Evolutionary conservation across 75 land plant species (phyloP).

Genomic region (Chamaecyparis obtusa): DNA sequence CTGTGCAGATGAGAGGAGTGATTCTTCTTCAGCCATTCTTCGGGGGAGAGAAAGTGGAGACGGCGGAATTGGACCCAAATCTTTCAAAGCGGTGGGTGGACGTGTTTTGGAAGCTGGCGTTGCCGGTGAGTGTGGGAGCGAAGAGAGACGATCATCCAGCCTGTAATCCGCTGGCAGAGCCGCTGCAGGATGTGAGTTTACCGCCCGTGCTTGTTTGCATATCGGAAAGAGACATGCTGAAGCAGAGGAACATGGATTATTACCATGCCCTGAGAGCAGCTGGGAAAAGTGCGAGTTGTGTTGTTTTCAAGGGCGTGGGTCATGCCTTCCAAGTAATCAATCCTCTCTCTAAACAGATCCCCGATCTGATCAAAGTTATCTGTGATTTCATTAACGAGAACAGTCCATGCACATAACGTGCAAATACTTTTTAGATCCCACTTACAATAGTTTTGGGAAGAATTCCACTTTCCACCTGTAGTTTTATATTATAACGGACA

Average conservation of each 20-base stretch:
- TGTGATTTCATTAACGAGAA: not conserved
- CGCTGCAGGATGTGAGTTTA: conserved; percentile 11
- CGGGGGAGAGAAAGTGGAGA: conserved; percentile 55
- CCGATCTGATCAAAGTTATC: not conserved
- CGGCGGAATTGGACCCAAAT: conserved; percentile 18
- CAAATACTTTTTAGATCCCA: not conserved
- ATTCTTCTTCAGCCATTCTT: conserved; percentile 61
- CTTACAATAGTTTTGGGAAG: not conserved
- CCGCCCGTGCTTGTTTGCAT: conserved; percentile 33
- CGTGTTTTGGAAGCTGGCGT: conserved; percentile 48
- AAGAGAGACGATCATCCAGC: conserved; percentile 47
- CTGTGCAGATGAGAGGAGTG: conserved; percentile 30
- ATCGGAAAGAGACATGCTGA: conserved; percentile 45
- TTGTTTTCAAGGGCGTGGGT: conserved; percentile 37
- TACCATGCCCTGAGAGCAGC: conserved; percentile 25
- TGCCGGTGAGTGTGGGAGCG: conserved; percentile 47
- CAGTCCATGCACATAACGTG: no score
- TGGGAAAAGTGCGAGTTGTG: conserved; percentile 30
- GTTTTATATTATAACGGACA: no score
- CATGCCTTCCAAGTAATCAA: conserved; percentile 51
- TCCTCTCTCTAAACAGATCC: not conserved
- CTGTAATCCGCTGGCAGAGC: conserved; percentile 35
- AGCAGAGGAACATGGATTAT: conserved; percentile 45
- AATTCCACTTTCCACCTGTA: not conserved
- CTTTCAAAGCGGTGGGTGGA: conserved; percentile 32